Conservation (phyloP, 2,329 filamentous ascomycete species). For the Trichoderma lentiforme region DNA sequence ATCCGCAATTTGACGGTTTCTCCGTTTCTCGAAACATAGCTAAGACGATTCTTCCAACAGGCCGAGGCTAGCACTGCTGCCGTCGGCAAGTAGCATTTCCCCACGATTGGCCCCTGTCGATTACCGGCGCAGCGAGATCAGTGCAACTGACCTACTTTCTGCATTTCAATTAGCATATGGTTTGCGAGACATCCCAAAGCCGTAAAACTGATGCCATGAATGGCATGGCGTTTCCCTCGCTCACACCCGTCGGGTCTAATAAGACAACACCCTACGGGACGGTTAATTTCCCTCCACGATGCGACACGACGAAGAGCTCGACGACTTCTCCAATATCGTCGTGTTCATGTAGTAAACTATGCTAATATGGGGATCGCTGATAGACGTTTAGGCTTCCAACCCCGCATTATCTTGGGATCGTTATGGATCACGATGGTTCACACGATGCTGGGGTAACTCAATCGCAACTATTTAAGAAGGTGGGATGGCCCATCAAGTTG, state of each 20-base stretch:
- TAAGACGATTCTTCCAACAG: too few species aligned
- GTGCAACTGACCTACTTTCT: neutral
- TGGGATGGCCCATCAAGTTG: neutral
- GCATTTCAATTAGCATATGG: neutral
- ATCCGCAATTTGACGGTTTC: too few species aligned
- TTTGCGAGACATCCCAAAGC: neutral
- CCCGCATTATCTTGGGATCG: neutral
- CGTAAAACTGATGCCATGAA: neutral
- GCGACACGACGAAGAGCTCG: neutral
- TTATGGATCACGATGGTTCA: neutral
- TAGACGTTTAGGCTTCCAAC: neutral
- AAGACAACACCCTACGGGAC: neutral
- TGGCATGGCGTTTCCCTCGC: neutral
- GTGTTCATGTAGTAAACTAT: neutral
- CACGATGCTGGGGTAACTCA: neutral
- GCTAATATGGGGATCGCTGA: neutral
- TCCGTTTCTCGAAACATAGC: neutral
- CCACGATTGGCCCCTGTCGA: conserved; percentile 9
- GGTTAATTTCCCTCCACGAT: neutral
- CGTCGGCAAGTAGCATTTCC: neutral
- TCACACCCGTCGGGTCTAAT: conserved; percentile 2
- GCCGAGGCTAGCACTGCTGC: neutral
- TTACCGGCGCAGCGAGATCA: neutral
- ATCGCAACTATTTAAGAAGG: neutral
- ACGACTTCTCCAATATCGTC: neutral